phyloP scores from a whole-genome alignment of 495 filamentous ascomycete genomes.

The Penicillium simplicissimum region DNA sequence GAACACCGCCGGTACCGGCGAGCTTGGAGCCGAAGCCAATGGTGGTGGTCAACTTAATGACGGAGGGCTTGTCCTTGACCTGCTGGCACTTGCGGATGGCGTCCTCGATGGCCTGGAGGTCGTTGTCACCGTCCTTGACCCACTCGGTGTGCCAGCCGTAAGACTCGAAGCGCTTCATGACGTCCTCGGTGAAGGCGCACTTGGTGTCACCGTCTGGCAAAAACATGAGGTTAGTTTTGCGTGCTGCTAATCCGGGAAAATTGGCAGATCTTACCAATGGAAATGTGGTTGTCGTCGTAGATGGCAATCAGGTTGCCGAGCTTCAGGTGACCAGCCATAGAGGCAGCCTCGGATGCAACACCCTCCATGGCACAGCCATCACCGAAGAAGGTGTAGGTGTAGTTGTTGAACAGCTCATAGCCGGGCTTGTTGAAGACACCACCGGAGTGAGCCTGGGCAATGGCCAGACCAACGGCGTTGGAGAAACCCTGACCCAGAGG shows the following conservation, averaged over 20 bases:
- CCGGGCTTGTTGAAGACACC: conserved; percentile 97
- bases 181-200: conserved; percentile 95
- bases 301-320: conserved; percentile 95
- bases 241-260: not conserved
- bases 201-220: conserved; percentile 85
- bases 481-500: conserved; percentile 94
- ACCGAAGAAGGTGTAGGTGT: conserved; percentile 95
- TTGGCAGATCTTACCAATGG: conserved; percentile 61
- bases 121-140: conserved; percentile 88
- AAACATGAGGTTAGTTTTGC: conserved; percentile 9
- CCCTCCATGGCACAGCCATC: conserved; percentile 99
- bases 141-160: conserved; percentile 94
- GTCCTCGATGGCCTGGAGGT: conserved; percentile 83
- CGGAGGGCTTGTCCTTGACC: conserved; percentile 91
- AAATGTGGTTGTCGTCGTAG: conserved; percentile 99
- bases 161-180: conserved; percentile 90
- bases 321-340: conserved; percentile 92
- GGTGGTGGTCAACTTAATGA: conserved; percentile 97
- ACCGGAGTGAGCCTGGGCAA: conserved; percentile 87
- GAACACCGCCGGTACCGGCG: conserved; percentile 90
- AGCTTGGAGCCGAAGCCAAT: conserved; percentile 96
- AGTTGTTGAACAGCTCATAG: conserved; percentile 88
- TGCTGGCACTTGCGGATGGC: conserved; percentile 82
- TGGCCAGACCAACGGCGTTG: conserved; percentile 95
- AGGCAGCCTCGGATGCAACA: conserved; percentile 90